These are phyloP conservation scores for Aspergillus clavatus DNA, from an alignment of 2,329 filamentous ascomycete species.

Conservation along the genomic window DNA sequence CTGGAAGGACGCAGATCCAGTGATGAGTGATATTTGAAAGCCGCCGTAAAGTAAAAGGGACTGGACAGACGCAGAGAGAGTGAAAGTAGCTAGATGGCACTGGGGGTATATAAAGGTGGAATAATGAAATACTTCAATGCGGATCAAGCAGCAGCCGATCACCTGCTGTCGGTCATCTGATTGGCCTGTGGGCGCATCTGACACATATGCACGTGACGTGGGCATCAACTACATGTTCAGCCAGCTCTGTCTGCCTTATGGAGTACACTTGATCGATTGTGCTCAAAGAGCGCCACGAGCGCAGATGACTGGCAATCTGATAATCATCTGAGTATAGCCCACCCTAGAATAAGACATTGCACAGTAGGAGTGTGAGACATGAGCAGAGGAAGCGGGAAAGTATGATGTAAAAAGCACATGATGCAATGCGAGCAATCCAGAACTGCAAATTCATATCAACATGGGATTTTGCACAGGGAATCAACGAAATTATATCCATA, in stretches of 20 bases:
- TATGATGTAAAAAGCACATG: background rate
- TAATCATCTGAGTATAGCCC: too few species aligned
- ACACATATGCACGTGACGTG: background rate
- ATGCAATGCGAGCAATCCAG: background rate
- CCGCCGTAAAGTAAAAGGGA: too few species aligned
- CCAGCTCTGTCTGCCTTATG: background rate
- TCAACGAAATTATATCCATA: constrained; percentile 30
- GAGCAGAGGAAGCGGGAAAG: too few species aligned
- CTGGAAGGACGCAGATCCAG: background rate
- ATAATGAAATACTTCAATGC: background rate
- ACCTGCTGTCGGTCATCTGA: background rate
- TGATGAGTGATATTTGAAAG: background rate
- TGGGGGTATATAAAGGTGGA: background rate
- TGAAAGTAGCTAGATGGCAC: background rate
- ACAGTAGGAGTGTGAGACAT: too few species aligned
- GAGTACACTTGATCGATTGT: background rate
- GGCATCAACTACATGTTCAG: too few species aligned
- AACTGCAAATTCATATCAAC: constrained; percentile 5
- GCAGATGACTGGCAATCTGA: too few species aligned
- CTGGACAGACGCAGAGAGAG: background rate
- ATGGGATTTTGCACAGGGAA: constrained; percentile 22
- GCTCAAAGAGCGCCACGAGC: too few species aligned
- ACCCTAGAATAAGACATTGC: too few species aligned
- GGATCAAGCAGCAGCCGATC: background rate
- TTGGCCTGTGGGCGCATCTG: background rate